Base-by-base conservation (phyloP, 306 rosid species). In the apple (Malus domestica) region DNA sequence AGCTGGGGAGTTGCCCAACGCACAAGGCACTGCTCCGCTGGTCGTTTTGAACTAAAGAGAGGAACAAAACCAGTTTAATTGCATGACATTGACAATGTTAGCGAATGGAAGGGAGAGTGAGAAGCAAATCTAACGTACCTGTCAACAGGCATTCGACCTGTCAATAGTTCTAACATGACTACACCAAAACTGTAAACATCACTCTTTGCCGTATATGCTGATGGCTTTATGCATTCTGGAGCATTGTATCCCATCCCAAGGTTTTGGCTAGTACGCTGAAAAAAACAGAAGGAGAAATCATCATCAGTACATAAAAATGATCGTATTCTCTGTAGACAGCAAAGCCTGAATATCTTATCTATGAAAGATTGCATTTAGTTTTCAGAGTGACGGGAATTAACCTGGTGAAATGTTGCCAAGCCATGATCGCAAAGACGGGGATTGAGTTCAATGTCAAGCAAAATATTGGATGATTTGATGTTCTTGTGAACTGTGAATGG, bases 141-240 rank as follows among this genome's bases (percentile, higher is more conserved):
- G 82, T 94, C 96, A 1, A 86, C 83, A 61, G 98, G 94, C 93
- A 61, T 90, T 79, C 93, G 86, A 71, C 98, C 98, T 9, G 98
- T 90, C 78, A 94, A 81, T 69, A 94, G 77, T 63, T 93, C 98
- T 80, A 93, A 76, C 97, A 93, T 90, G 59, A 93, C 98, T 74
- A 91, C 96, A 73, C 98, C 97, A 70, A 88, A 86, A 85, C 96
- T 90, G 82, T 88, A 91, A 19, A 90, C 91, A 66, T 94, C 98
- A 80, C 96, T 91, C 86, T 86, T 94, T 72, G 79, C 8, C 25
- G 93, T 85, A 77, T 83, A 91, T 33, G 88, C 92, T 4, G 89
- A 86, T 58, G 90, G 90, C 54, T 76, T 81, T 54, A 83, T 79
- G 87, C 98, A 91, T 82, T 94, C 97, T 9, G 98, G 98, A 64